These are phyloP conservation scores for Leucosporidium creatinivorum DNA, from an alignment of 768 basidiomycete species.

Conservation along the genomic window DNA sequence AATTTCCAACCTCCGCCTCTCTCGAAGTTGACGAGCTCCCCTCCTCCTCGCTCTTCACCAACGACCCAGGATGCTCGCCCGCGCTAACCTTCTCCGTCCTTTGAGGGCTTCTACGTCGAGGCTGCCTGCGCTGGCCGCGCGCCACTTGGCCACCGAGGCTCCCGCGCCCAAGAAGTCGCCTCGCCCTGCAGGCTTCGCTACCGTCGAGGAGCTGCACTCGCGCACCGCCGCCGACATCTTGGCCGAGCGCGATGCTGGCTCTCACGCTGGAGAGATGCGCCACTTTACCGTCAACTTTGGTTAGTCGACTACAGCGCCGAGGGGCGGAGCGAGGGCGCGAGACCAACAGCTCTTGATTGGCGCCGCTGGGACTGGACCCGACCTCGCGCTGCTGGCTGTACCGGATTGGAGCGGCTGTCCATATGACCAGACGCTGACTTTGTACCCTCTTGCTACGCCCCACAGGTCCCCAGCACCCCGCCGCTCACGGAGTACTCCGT, in stretches of 20 bases:
- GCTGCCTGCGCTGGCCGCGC: background rate
- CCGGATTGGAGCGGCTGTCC: background rate
- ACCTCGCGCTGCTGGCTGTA: no score
- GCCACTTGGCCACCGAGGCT: slow-evolving; percentile 20
- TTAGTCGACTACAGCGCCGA: background rate
- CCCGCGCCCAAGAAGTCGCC: background rate
- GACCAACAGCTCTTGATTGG: background rate
- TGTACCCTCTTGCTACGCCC: background rate
- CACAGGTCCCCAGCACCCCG: slow-evolving; percentile 86
- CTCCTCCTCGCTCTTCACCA: background rate
- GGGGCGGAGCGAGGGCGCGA: background rate
- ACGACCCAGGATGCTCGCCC: slow-evolving; percentile 2
- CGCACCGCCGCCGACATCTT: slow-evolving; percentile 73
- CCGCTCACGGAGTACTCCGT: slow-evolving; percentile 95
- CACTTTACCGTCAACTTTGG: slow-evolving; percentile 91
- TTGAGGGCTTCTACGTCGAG: background rate
- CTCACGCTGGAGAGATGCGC: slow-evolving; percentile 56
- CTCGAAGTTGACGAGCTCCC: no score
- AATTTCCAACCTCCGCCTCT: no score
- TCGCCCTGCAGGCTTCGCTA: slow-evolving; percentile 26
- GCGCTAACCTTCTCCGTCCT: background rate
- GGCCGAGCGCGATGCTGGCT: slow-evolving; percentile 49
- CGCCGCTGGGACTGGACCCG: background rate
- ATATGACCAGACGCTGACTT: background rate
- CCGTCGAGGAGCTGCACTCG: slow-evolving; percentile 77